Base-by-base conservation (phyloP, 2,329 filamentous ascomycete species). In the Lojkania enalia region DNA sequence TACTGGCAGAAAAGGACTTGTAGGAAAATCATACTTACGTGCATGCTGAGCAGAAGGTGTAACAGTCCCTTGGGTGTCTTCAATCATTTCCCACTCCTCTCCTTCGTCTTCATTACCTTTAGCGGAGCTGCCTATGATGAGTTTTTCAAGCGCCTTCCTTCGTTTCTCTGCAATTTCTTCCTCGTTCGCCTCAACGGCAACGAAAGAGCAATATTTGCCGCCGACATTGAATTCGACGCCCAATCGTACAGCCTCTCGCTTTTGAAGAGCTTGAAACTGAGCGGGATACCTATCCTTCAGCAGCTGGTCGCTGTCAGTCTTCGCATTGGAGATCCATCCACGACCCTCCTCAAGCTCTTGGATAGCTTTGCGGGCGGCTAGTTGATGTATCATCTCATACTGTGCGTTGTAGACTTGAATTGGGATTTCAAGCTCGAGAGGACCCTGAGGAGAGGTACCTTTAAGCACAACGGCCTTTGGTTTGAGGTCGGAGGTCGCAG, bases 151-250 rank as follows among this genome's bases (percentile, higher is more conserved):
- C 1, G 46, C 48, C n/a, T 45, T 39, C 31, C 44, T 42, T 1
- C 53, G 41, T 30, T 48, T 51, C 42, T 41, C 44, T 9, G 43
- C 48, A 16, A 58, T 57, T n/a, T 52, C 47, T 6, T 25, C 52
- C 15, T 54, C 48, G 14, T 73, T 66, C 4, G 74, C 68, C 49
- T 83, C 73, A 2, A 86, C 74, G 2, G 86, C 86, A 2, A 89
- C 80, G 51, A 88, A 89, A 0, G 84, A 86, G 56, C 82, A 86
- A 77, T 81, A 85, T 58, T 83, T 85, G 1, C 83, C 79, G 3
- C 76, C 80, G 11, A 89, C 78, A 54, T 87, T 83, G 57, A 81
- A 87, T 43, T 75, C 71, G 13, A 82, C 75, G 0, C 86, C 85
- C 0, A 89, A 72, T 0, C 79, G 72, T 1, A 88, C 81, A n/a